Evolutionary conservation across 1,284 basidiomycete genomes (phyloP), one percentile per base, ranked within the genome.

Genomic region (Pholiota adiposa): DNA sequence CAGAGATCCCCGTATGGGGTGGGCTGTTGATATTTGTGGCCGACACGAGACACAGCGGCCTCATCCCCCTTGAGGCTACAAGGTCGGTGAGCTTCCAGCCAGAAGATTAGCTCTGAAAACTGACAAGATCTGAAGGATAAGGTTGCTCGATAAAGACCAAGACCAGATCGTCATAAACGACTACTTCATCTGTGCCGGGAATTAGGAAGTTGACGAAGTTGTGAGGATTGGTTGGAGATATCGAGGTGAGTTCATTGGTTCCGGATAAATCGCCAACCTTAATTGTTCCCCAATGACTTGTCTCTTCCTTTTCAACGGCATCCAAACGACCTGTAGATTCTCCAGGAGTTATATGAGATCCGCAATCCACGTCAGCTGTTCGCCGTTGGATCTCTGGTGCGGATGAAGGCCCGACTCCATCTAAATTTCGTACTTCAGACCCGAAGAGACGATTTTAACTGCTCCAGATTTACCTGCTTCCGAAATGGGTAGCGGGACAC

Each of bases 141-240:
- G 48, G 48, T 50, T 34, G 29, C 31, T 50, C 48, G n/a, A 50
- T 50, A 34, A 50, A 50, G 48, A 50, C 31, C 31, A 50, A 18
- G 18, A 50, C 19, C 29, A 34, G 14, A 34, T 50, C 48, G 27
- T 21, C 18, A 29, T 12, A 34, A 11, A 49, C 18, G 46, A 3
- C 46, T n/a, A 8, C 46, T 31, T 49, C 46, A 49, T 49, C 16
- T 49, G 46, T n/a, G 12, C 46, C 27, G 25, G 48, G 27, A 12
- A 8, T 18, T 50, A 21, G 31, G n/a, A n/a, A n/a, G 31, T 34
- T 29, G 48, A 33, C 48, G 27, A 34, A 18, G 29, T 34, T 5
- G 19, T 31, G 27, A n/a, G n/a, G 27, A 11, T 33, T 34, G 8
- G 33, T 50, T 50, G 48, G 19, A 33, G 29, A 34, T 34, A 34